These are phyloP conservation scores for Gymnopilus dilepis DNA, from an alignment of 768 basidiomycete species.

Conservation along the genomic window DNA sequence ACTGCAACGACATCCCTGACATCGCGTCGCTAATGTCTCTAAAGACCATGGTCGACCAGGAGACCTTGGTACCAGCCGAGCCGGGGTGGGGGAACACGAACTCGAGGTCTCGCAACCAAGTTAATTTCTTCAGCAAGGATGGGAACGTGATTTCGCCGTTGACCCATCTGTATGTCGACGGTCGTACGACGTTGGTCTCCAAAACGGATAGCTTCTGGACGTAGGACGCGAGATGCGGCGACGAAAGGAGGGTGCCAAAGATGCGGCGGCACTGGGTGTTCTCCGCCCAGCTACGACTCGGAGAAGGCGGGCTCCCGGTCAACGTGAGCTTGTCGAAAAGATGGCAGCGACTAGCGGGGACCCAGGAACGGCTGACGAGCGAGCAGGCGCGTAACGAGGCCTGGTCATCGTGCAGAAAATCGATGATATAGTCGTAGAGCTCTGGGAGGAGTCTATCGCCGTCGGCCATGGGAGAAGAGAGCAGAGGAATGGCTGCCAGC, in stretches of 20 bases:
- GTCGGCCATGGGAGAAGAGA: conserved; percentile 11
- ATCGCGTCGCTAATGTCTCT: conserved; percentile 30
- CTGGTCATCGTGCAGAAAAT: conserved; percentile 32
- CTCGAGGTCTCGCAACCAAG: conserved; percentile 22
- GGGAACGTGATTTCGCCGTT: conserved; percentile 29
- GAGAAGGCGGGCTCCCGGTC: conserved; percentile 19
- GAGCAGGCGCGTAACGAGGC: conserved; percentile 29
- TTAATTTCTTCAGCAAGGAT: conserved; percentile 24
- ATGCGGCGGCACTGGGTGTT: conserved; percentile 28
- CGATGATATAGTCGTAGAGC: conserved; percentile 34
- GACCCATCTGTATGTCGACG: conserved; percentile 28
- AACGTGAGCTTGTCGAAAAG: conserved; percentile 29
- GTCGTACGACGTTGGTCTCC: conserved; percentile 18
- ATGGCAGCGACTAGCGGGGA: conserved; percentile 29
- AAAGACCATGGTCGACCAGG: conserved; percentile 29
- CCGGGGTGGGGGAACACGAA: conserved; percentile 27
- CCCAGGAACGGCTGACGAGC: conserved; percentile 33
- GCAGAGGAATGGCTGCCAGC: conserved; percentile 15
- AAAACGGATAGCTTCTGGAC: conserved; percentile 26
- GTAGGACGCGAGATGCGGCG: conserved; percentile 29
- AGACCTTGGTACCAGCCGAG: conserved; percentile 20
- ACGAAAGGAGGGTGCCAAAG: conserved; percentile 21
- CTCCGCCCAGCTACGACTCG: conserved; percentile 18
- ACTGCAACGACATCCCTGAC: conserved; percentile 17
- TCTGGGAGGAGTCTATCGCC: conserved; percentile 26